Evolutionary conservation across 2,329 filamentous ascomycete genomes (phyloP).

Genomic region (Tolypocladium nubicola): DNA sequence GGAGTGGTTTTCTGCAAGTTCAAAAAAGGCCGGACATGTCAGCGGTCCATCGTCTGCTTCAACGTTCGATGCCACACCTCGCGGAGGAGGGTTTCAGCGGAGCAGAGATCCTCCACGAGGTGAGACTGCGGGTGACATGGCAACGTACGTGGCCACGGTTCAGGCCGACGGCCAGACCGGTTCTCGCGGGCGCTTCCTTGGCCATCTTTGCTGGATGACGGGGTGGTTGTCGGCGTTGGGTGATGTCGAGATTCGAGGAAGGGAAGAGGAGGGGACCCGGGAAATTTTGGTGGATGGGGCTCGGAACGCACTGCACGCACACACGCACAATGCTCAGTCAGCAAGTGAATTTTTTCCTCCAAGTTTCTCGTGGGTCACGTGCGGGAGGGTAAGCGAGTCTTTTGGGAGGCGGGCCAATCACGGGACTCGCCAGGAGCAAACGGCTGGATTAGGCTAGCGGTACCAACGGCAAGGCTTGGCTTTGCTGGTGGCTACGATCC

Average conservation of each 20-base stretch:
- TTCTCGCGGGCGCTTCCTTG: constrained; percentile 46
- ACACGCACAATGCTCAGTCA: background rate
- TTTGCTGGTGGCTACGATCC: background rate
- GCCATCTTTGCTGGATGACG: constrained; percentile 38
- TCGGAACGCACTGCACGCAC: background rate
- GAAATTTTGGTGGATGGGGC: constrained; percentile 13
- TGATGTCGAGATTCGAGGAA: constrained; percentile 13
- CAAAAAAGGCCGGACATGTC: constrained; percentile 28
- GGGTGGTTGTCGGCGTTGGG: constrained; percentile 18
- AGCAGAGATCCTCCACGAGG: constrained; percentile 66
- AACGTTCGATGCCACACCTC: constrained; percentile 11
- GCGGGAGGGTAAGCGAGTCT: constrained; percentile 10
- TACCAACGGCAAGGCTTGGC: background rate
- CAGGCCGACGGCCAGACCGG: constrained; percentile 49
- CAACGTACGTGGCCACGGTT: constrained; percentile 56
- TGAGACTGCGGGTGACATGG: constrained; percentile 41
- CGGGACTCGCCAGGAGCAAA: background rate
- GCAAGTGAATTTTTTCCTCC: background rate
- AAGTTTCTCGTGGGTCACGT: constrained; percentile 15
- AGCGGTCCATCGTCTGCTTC: constrained; percentile 52
- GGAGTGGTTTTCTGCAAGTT: constrained; percentile 67
- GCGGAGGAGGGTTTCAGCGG: constrained; percentile 12
- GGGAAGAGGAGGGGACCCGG: constrained; percentile 5
- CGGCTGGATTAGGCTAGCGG: background rate
- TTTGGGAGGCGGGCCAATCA: background rate